phyloP scores from a whole-genome alignment of 345 rosid genomes.

The Syzygium aqueum region DNA sequence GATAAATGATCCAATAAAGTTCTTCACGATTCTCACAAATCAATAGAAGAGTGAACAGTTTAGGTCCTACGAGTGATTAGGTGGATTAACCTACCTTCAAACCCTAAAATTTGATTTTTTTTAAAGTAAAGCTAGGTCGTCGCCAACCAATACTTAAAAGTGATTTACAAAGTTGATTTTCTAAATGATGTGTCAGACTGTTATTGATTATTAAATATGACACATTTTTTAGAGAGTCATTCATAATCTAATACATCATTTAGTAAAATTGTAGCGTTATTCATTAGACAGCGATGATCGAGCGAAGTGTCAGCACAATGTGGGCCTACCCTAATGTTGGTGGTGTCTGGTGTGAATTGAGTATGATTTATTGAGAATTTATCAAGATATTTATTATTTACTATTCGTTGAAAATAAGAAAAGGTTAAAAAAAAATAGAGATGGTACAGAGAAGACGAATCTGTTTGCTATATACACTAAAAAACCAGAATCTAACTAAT shows the following conservation, averaged over 20 bases:
- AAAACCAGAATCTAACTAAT: background rate
- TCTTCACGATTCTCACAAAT: background rate
- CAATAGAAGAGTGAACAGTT: background rate
- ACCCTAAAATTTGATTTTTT: background rate
- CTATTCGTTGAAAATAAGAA: background rate
- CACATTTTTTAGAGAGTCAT: background rate
- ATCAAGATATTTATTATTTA: background rate
- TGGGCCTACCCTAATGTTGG: background rate
- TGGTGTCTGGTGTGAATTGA: background rate
- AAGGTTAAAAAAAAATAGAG: background rate
- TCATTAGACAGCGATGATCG: background rate
- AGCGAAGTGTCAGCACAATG: background rate
- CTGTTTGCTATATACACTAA: background rate
- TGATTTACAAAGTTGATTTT: background rate
- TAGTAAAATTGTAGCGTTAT: background rate
- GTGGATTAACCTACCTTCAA: background rate
- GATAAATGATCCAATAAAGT: background rate
- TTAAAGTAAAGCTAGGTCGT: background rate
- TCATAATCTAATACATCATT: background rate
- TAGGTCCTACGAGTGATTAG: background rate
- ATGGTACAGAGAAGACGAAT: background rate
- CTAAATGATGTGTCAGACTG: accelerated
- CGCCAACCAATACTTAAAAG: background rate
- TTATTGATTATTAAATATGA: accelerated
- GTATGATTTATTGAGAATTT: background rate